Conservation (phyloP, 768 basidiomycete species). For the Auriscalpium microsporum region DNA sequence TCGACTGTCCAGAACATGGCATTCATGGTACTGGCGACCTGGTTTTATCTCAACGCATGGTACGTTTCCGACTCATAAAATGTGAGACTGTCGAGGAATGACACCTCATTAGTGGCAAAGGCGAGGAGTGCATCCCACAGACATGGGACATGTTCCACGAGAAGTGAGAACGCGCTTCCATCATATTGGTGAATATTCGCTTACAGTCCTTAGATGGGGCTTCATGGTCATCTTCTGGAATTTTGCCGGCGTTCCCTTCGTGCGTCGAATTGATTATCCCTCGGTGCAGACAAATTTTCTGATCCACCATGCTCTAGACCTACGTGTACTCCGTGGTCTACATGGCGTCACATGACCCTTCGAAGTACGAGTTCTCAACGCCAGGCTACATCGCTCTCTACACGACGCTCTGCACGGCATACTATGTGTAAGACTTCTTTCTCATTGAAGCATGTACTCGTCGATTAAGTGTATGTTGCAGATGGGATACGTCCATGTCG, state of each 20-base stretch:
- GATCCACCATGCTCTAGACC: conserved; percentile 39
- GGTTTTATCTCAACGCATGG: conserved; percentile 96
- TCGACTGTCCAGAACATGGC: conserved; percentile 69
- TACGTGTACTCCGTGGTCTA: conserved; percentile 97
- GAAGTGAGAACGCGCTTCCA: conserved; percentile 43
- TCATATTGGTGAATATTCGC: not conserved
- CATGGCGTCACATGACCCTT: conserved; percentile 92
- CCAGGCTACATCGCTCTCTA: conserved; percentile 66
- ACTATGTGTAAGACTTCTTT: conserved; percentile 62
- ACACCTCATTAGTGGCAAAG: conserved; percentile 56
- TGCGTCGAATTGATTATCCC: conserved; percentile 29
- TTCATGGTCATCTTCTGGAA: conserved; percentile 99
- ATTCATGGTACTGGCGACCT: conserved; percentile 93
- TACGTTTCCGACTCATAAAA: conserved; percentile 22
- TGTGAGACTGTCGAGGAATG: not conserved
- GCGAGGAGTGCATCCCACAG: conserved; percentile 91
- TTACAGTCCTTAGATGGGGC: conserved; percentile 51
- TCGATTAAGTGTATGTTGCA: conserved; percentile 20
- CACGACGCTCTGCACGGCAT: conserved; percentile 68
- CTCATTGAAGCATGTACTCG: conserved; percentile 1
- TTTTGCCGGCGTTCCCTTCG: conserved; percentile 87
- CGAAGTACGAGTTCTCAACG: conserved; percentile 79
- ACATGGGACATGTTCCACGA: conserved; percentile 99
- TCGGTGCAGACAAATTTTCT: not conserved
- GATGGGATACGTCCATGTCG: conserved; percentile 91